Evolutionary conservation across 257 asterid genomes (phyloP).

Genomic region (Przewalskia tangutica): DNA sequence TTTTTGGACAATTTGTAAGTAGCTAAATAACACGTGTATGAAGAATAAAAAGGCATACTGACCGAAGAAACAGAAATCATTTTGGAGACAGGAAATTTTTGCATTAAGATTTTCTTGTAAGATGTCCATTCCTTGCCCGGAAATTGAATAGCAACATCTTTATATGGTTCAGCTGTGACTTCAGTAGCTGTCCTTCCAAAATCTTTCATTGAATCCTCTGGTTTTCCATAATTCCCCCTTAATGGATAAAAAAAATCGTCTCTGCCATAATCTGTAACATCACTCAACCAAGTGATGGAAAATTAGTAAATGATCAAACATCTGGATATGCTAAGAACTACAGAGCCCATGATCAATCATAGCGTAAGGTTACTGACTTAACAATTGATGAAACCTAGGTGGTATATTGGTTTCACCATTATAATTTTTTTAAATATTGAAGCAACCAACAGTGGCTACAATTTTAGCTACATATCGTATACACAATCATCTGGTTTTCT

Average conservation of each 20-base stretch:
- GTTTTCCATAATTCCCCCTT: constrained; percentile 26
- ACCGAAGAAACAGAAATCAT: constrained; percentile 40
- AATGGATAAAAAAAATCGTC: constrained; percentile 54
- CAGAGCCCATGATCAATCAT: background rate
- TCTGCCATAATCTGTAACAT: constrained; percentile 15
- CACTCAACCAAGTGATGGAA: constrained; percentile 18
- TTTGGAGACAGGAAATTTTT: constrained; percentile 56
- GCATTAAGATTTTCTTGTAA: constrained; percentile 60
- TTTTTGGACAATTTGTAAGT: background rate
- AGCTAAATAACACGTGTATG: background rate
- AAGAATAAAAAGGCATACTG: constrained; percentile 8
- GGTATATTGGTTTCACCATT: background rate
- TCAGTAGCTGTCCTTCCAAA: constrained; percentile 16
- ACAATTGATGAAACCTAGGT: background rate
- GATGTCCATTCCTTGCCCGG: constrained; percentile 55
- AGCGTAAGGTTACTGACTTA: background rate
- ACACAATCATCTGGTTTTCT: background rate
- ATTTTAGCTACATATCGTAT: background rate
- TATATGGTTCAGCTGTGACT: constrained; percentile 12
- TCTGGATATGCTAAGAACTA: background rate
- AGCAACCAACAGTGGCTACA: background rate
- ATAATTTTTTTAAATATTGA: background rate
- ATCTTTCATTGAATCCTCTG: constrained; percentile 16
- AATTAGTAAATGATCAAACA: background rate
- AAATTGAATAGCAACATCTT: constrained; percentile 11